Conservation (phyloP, 257 asterid species). For the Scutellaria galericulata region DNA sequence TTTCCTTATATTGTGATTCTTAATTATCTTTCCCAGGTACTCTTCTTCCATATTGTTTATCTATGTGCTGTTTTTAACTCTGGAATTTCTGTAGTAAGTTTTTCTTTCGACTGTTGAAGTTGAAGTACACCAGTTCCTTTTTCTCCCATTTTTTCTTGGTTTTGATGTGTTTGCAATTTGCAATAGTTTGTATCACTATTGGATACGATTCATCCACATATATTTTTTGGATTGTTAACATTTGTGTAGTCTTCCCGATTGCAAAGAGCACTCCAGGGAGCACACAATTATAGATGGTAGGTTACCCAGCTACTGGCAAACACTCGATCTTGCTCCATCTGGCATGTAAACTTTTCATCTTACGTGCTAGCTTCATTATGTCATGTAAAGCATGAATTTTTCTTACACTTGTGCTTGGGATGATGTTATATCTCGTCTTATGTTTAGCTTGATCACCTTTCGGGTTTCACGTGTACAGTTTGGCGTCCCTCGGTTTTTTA, state of each 20-base stretch:
- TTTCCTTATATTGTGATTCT: not conserved
- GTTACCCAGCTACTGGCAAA: not conserved
- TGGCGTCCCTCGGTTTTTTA: no score
- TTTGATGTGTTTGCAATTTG: constrained; percentile 9
- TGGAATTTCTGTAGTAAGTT: not conserved
- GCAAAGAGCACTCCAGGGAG: not conserved
- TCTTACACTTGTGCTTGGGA: no score
- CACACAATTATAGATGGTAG: not conserved
- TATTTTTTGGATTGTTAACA: not conserved
- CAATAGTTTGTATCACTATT: not conserved
- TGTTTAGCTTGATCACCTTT: no score
- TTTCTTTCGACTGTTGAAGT: not conserved
- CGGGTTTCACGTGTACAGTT: no score
- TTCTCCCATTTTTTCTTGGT: not conserved
- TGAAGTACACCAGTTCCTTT: not conserved
- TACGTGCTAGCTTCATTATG: not conserved
- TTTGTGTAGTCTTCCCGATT: not conserved
- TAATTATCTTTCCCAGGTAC: constrained; percentile 24
- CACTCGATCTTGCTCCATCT: no score
- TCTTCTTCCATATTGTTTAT: constrained; percentile 21
- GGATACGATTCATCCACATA: not conserved
- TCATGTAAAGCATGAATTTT: no score
- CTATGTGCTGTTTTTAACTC: constrained; percentile 14
- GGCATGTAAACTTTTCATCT: not conserved
- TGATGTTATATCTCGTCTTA: no score